Evolutionary conservation across 768 basidiomycete genomes (phyloP), one percentile per base, ranked within the genome.

Genomic region (Obba rivulosa): DNA sequence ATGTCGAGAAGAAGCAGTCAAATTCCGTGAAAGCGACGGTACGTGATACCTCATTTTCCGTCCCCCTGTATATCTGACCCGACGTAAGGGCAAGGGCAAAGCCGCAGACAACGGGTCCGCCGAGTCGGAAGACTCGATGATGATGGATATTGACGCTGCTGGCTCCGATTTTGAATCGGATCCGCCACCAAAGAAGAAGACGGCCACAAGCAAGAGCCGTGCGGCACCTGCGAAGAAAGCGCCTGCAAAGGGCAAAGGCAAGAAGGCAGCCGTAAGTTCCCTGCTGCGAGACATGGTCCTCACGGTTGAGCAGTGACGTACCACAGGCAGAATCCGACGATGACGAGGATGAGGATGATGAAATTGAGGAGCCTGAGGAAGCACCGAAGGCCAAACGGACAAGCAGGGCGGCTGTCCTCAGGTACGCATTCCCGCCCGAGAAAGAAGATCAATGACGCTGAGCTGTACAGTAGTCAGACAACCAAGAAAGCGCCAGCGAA

Each of bases 121-220:
- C 13, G 69, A 60, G 20, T 77, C 73, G 0, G 62, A 65, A 13
- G 89, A 90, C 60, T 89, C 85, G 3, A 88, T 88, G 85, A 69
- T 75, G 69, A 83, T 87, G 78, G 85, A 92, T 41, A 63, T 88
- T 40, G 85, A 86, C 40, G 74, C 64, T 8, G 75, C 62, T 2
- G 77, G 71, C 16, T 84, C 77, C 25, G 83, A 79, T 51, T 75
- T 76, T 18, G 73, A 80, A 22, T 73, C 68, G 2, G 78, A 80
- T 31, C 75, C 68, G 25, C 73, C 74, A 8, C 72, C 73, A 2
- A 63, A 65, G 45, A 79, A 71, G 66, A 80, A 69, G 66, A 71
- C 61, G 20, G 65, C 63, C 43, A 68, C 69, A 50, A 61, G 58
- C 58, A 68, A 64, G 57, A 61, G 61, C 17, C 57, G 64, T 14